Percentiles rank a stretch among this genome's conserved stretches.
Evolutionary conservation across 441 rosid genomes (phyloP).

Genomic region (Syzygium syzygioides): DNA sequence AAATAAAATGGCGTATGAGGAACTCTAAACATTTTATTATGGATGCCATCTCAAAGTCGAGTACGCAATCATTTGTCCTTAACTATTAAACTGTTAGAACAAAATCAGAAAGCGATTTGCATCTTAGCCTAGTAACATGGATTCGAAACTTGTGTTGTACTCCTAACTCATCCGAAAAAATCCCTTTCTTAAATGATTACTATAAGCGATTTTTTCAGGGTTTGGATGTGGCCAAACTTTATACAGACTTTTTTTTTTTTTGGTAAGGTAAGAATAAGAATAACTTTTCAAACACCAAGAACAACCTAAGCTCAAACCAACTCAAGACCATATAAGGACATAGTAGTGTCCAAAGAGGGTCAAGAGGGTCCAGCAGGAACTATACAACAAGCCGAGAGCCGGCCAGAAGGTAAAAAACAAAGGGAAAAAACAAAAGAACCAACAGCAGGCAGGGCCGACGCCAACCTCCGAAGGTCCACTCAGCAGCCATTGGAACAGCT

Average conservation of each 20-base stretch:
- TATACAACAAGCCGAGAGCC: too few species aligned
- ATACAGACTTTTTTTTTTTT: not conserved
- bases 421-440: too few species aligned
- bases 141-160: not conserved
- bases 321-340: too few species aligned
- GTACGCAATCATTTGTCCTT: not conserved
- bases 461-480: too few species aligned
- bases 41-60: not conserved
- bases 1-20: not conserved
- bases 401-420: too few species aligned
- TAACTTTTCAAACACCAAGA: too few species aligned
- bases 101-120: not conserved
- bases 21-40: not conserved
- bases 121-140: not conserved
- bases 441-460: too few species aligned
- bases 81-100: not conserved
- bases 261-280: too few species aligned
- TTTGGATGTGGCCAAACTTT: not conserved
- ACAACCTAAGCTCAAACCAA: too few species aligned
- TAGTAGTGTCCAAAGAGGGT: too few species aligned
- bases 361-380: too few species aligned
- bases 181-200: not conserved
- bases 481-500: too few species aligned
- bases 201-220: not conserved
- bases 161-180: not conserved